Base-by-base conservation (phyloP, 345 rosid genomes). In the Stellera chamaejasme region DNA sequence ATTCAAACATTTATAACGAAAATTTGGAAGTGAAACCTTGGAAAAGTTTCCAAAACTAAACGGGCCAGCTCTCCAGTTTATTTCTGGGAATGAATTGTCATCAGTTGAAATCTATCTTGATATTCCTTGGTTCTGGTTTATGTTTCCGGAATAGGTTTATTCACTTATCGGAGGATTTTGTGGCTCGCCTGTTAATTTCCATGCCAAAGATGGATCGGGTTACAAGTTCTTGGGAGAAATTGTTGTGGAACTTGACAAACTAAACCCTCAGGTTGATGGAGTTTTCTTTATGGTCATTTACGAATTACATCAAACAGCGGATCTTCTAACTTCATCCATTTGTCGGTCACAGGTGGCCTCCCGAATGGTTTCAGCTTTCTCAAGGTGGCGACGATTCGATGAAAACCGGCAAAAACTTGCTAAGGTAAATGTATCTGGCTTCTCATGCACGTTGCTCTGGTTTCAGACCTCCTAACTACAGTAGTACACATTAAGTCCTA, bases 191-290 rank as follows among this genome's bases (percentile, higher is more conserved):
- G 88, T 94, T 74, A 94, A 94, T 71, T 78, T 87, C 80, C 97
- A 94, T 63, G 90, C 97, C 11, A 90, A 80, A 76, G 99, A 90
- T 72, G 99, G 97, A 11, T 87, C 90, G 0, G 99, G 99, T 66
- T 94, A 93, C 69, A 73, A 87, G 77, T 90, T 94, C 65, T 74
- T 94, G 85, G 99, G 99, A 45, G 97, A 82, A 48, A 62, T 94
- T 9, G 97, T 90, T 59, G 75, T 83, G 44, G 87, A 90, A 60
- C 77, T 94, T 42, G 99, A 94, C 82, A 94, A 85, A 77, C 63
- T 85, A 59, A 94, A 94, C 61, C 97, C 95, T 67, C 99, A 76
- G 96, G 98, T 86, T 23, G 66, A 62, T 54, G n/a, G 16, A 13
- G 58, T 11, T 10, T 13, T 42, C 39, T 15, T n/a, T 11, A 11